Percentiles rank a stretch among this genome's conserved stretches.
Evolutionary conservation across 345 rosid genomes (phyloP).

Genomic region (Carallia brachiata): DNA sequence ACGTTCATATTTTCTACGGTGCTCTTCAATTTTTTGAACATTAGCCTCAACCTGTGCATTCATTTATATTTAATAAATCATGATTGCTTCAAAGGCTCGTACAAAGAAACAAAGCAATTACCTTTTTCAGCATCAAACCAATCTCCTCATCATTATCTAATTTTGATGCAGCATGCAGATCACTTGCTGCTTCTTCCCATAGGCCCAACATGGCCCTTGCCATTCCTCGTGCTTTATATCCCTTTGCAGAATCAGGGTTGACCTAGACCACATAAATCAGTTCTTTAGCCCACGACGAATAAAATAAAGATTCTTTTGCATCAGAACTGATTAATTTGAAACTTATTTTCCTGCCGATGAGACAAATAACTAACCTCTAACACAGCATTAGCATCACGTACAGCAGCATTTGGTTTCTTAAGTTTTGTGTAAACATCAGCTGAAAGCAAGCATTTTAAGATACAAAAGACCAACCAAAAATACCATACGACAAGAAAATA

Average conservation of each 20-base stretch:
- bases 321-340: conserved; percentile 2
- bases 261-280: conserved; percentile 40
- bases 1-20: conserved; percentile 66
- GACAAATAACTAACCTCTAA: conserved; percentile 48
- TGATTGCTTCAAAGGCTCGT: conserved; percentile 3
- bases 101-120: conserved; percentile 16
- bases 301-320: conserved; percentile 4
- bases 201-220: conserved; percentile 73
- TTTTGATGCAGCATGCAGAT: conserved; percentile 75
- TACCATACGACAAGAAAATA: background rate
- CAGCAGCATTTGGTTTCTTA: conserved; percentile 83
- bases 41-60: conserved; percentile 72
- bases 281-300: background rate
- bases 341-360: conserved; percentile 1
- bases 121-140: conserved; percentile 62
- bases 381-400: conserved; percentile 71
- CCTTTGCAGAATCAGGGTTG: conserved; percentile 86
- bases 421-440: conserved; percentile 51
- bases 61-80: conserved; percentile 8
- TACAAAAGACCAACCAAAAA: conserved; percentile 14
- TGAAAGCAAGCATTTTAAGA: conserved; percentile 29
- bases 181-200: conserved; percentile 80
- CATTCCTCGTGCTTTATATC: conserved; percentile 78
- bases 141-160: conserved; percentile 87
- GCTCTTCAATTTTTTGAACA: conserved; percentile 67